Base-by-base conservation (phyloP, 2,329 filamentous ascomycete species). In the Coccinonectria pachysandricola region DNA sequence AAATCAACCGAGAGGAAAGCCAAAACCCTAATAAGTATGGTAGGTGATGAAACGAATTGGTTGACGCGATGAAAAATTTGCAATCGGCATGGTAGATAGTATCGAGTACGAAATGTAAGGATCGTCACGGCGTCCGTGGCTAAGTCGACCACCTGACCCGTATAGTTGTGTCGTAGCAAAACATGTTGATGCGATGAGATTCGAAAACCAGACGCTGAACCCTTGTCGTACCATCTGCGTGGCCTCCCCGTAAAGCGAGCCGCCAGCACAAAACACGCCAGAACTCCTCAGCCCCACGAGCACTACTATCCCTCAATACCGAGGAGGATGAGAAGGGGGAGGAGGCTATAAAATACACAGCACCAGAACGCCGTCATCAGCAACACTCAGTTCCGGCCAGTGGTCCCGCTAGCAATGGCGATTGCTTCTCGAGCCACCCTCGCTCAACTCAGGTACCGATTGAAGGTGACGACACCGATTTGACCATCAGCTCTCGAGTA, bases 401-500 rank as follows among this genome's bases (percentile, higher is more conserved):
- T n/a, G n/a, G n/a, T n/a, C n/a, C n/a, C n/a, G n/a, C n/a, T n/a
- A n/a, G n/a, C n/a, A n/a, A n/a, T n/a, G n/a, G n/a, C n/a, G n/a
- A n/a, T n/a, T n/a, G n/a, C n/a, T n/a, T n/a, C n/a, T n/a, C n/a
- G n/a, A n/a, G n/a, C n/a, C n/a, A n/a, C n/a, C n/a, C n/a, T n/a
- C n/a, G n/a, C n/a, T n/a, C n/a, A n/a, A n/a, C n/a, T n/a, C n/a
- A n/a, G 35, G 26, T 49, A 52, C 17, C 42, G 36, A 32, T 50
- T 53, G 35, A 55, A 54, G 5, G 41, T 38, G 15, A 52, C 42
- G 6, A 45, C 34, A 4, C 39, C 45, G 14, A 47, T 37, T 23
- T 49, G 40, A 12, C 56, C 56, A 19, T 56, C 50, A 5, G 55
- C 56, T 30, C 53, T 41, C 7, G 48, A 48, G 31, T 56, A 59